phyloP scores from a whole-genome alignment of 2,329 filamentous ascomycete species.

The Calonectria pauciramosa region DNA sequence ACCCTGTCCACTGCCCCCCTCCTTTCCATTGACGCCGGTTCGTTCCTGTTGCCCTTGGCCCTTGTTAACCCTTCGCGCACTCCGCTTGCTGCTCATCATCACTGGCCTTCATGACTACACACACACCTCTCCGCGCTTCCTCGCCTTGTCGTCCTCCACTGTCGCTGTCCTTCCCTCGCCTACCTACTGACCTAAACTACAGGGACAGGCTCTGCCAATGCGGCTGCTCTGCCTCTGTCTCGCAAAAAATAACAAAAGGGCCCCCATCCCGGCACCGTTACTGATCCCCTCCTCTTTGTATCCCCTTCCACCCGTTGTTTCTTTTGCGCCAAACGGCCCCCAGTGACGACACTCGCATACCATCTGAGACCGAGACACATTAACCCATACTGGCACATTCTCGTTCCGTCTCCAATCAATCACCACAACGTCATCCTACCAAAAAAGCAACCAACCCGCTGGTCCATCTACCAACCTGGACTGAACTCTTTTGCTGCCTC shows the following conservation, averaged over 20 bases:
- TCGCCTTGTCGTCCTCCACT: slow-evolving; percentile 1
- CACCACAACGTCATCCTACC: slow-evolving; percentile 22
- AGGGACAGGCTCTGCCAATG: slow-evolving; percentile 22
- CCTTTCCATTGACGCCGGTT: slow-evolving; percentile 15
- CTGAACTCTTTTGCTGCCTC: slow-evolving; percentile 35
- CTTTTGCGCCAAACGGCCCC: slow-evolving; percentile 11
- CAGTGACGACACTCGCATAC: slow-evolving; percentile 25
- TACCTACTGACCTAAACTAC: slow-evolving; percentile 21
- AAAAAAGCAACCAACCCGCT: slow-evolving; percentile 22
- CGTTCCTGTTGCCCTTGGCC: slow-evolving; percentile 2
- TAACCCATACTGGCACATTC: slow-evolving; percentile 1
- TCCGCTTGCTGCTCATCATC: slow-evolving; percentile 20
- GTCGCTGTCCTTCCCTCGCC: slow-evolving; percentile 13
- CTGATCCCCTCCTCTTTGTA: slow-evolving; percentile 19
- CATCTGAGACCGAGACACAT: slow-evolving; percentile 13
- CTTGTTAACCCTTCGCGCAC: slow-evolving; percentile 25
- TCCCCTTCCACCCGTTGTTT: slow-evolving; percentile 10
- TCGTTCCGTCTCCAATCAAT: slow-evolving; percentile 17
- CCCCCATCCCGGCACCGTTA: slow-evolving; percentile 21
- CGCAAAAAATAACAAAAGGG: slow-evolving; percentile 23
- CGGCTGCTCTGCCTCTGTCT: slow-evolving; percentile 21
- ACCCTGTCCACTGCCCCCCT: slow-evolving; percentile 1
- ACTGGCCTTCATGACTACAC: slow-evolving; percentile 21
- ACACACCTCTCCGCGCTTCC: slow-evolving; percentile 17
- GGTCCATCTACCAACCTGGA: slow-evolving; percentile 17